Base-by-base conservation (phyloP, 2,329 filamentous ascomycete genomes). In the Podosphaera xanthii region DNA sequence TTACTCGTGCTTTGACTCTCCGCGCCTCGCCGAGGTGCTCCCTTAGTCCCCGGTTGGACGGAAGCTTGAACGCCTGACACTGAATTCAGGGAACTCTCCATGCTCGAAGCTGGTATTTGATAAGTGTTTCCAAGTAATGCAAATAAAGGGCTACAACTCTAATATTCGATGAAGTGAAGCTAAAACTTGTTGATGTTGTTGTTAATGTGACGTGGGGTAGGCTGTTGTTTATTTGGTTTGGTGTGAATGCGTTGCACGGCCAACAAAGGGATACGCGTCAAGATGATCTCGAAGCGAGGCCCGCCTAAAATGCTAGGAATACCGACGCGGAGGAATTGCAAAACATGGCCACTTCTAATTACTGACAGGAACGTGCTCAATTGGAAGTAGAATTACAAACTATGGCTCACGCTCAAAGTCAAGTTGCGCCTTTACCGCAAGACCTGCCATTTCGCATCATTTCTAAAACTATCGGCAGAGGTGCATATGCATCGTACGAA, bases 391-490 rank as follows among this genome's bases (percentile, higher is more conserved):
- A 56, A 30, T 61, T 60, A 63, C 69, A 65, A 64, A 66, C 64
- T 68, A 60, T 62, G 59, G 61, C 60, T 61, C 59, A 63, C 59
- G 80, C 81, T 75, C 76, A 94, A 78, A 94, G 89, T 64, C 92
- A 98, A 73, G 74, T 90, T 65, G 89, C 89, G 68, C 89, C 91
- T 64, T 75, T 97, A 57, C 92, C 92, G 33, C 75, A 68, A 62
- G 82, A 95, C 68, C 77, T 98, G 57, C 92, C 92, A 58, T 98
- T 98, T 71, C 83, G 91, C 64, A 84, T 98, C 68, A 80, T 98
- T 67, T 97, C 92, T 61, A 92, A 92, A 71, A 98, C 92, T 12
- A 95, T 98, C 66, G 92, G 92, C 59, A 85, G 88, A 70, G 92
- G 92, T 66, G 92, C 92, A 66, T 98, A 98, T 77, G 92, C 92